Conservation (phyloP, 768 basidiomycete species). For the Suillus clintonianus region DNA sequence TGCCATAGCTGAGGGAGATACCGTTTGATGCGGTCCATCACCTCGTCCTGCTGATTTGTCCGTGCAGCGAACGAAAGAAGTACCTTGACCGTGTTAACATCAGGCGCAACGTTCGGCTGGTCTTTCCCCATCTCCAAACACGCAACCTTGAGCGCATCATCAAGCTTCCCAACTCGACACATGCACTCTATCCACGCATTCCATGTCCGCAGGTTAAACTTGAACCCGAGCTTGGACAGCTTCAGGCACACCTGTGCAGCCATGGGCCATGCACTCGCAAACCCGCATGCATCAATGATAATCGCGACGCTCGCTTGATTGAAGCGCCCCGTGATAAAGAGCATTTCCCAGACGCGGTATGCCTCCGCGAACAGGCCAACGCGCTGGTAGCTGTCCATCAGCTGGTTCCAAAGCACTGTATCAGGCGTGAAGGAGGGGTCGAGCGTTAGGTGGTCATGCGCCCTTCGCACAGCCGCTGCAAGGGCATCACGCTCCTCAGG, state of each 20-base stretch:
- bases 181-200: conserved; percentile 84
- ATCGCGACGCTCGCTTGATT: conserved; percentile 74
- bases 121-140: conserved; percentile 64
- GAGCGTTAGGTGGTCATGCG: conserved; percentile 77
- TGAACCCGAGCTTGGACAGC: conserved; percentile 50
- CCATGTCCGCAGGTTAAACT: conserved; percentile 71
- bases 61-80: conserved; percentile 55
- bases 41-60: conserved; percentile 43
- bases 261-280: conserved; percentile 48
- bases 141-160: conserved; percentile 66
- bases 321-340: conserved; percentile 59
- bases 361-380: conserved; percentile 70
- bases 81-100: conserved; percentile 50
- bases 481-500: conserved; percentile 34
- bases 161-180: conserved; percentile 66
- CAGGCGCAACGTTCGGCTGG: conserved; percentile 45
- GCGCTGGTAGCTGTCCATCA: conserved; percentile 91
- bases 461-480: conserved; percentile 54
- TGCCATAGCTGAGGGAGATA: conserved; percentile 41
- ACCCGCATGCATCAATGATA: conserved; percentile 84
- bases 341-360: conserved; percentile 77
- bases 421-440: conserved; percentile 79
- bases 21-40: conserved; percentile 46
- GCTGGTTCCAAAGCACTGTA: conserved; percentile 69
- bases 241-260: conserved; percentile 59